Evolutionary conservation across 148 eudicot species (phyloP).

Genomic region (Nyssa sinensis): DNA sequence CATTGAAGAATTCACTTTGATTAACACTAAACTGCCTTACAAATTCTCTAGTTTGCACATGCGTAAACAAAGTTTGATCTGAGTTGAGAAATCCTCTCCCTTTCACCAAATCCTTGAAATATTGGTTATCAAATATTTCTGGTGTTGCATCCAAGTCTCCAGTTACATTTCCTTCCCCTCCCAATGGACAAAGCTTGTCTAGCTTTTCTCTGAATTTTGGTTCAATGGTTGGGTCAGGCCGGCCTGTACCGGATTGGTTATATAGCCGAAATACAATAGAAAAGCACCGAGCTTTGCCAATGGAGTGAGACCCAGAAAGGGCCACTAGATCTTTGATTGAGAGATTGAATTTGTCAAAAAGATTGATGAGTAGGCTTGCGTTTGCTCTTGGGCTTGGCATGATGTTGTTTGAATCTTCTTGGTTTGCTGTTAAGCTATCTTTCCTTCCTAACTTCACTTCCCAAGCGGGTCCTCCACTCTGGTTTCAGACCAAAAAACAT

Average conservation of each 20-base stretch:
- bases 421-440: conserved; percentile 84
- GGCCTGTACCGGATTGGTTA: conserved; percentile 82
- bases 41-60: conserved; percentile 44
- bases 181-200: conserved; percentile 58
- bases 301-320: conserved; percentile 90
- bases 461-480: conserved; percentile 98
- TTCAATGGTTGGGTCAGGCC: conserved; percentile 73
- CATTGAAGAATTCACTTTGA: conserved; percentile 52
- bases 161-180: conserved; percentile 68
- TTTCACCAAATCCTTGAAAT: conserved; percentile 68
- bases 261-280: conserved; percentile 77
- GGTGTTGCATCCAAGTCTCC: conserved; percentile 81
- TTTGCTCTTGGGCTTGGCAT: conserved; percentile 97
- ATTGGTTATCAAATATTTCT: conserved; percentile 64
- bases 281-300: conserved; percentile 85
- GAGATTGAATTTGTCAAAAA: conserved; percentile 60
- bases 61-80: conserved; percentile 58
- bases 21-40: conserved; percentile 52
- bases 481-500: conserved; percentile 9
- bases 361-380: conserved; percentile 53
- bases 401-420: conserved; percentile 66
- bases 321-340: conserved; percentile 72
- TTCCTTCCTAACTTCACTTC: conserved; percentile 78
- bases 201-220: conserved; percentile 49
- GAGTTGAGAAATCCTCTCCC: conserved; percentile 86